A percentile compares a stretch with the other conserved stretches of the same genome.
These are phyloP conservation scores for Cyberlindnera americana DNA, from an alignment of 805 yeast species.

Conservation along the genomic window DNA sequence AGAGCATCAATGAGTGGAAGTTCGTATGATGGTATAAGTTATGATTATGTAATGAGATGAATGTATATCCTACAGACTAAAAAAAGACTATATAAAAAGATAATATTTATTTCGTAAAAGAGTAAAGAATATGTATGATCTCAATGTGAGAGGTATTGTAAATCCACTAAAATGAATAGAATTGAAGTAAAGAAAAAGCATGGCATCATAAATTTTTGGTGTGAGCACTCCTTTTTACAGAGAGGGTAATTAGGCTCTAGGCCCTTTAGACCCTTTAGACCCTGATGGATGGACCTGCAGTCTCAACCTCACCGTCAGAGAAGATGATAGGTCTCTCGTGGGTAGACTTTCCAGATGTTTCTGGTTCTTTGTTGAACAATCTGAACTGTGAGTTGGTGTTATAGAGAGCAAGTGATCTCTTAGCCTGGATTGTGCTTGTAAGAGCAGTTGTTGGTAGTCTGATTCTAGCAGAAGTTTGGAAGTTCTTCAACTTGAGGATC, in stretches of 20 bases:
- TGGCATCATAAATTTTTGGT: no score
- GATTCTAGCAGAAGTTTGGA: constrained; percentile 28
- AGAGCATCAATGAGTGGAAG: constrained; percentile 70
- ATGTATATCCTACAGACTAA: no score
- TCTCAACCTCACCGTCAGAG: constrained; percentile 31
- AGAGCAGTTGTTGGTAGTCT: constrained; percentile 12
- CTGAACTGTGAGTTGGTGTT: constrained; percentile 21
- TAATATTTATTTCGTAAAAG: background rate
- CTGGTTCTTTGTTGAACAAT: constrained; percentile 23
- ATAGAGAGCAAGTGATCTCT: constrained; percentile 20
- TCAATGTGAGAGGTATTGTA: no score
- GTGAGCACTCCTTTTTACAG: no score
- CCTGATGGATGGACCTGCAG: constrained; percentile 29
- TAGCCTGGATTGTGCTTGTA: constrained; percentile 14
- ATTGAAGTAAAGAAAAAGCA: no score
- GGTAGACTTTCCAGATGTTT: constrained; percentile 11
- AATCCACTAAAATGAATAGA: no score
- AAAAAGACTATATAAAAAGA: background rate
- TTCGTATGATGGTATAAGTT: constrained; percentile 49
- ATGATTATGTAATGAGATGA: constrained; percentile 52
- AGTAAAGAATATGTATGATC: background rate
- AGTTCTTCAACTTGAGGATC: constrained; percentile 23
- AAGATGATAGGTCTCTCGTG: constrained; percentile 26
- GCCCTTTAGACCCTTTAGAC: no score
- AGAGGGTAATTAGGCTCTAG: no score